A percentile compares a stretch with the other conserved stretches of the same genome.
Evolutionary conservation across 2,329 filamentous ascomycete species (phyloP).

Genomic region (Aspergillus viridinutans): DNA sequence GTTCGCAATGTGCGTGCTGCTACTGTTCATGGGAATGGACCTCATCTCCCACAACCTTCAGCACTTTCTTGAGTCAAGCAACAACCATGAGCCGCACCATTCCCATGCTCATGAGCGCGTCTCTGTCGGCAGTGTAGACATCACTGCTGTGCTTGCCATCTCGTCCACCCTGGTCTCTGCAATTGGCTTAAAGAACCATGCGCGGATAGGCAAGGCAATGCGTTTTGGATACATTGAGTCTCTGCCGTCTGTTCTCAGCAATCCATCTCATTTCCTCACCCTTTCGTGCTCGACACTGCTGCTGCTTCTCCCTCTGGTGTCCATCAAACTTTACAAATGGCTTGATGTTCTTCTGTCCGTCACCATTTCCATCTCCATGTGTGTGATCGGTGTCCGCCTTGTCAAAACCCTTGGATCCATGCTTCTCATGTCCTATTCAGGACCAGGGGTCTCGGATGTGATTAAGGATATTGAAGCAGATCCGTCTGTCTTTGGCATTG

Average conservation of each 20-base stretch:
- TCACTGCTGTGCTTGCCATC: slow-evolving; percentile 77
- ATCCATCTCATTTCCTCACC: slow-evolving; percentile 92
- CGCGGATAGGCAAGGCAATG: slow-evolving; percentile 87
- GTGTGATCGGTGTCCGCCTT: slow-evolving; percentile 75
- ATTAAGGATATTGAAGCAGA: slow-evolving; percentile 81
- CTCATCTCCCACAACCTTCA: slow-evolving; percentile 91
- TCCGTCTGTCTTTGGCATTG: slow-evolving; percentile 68
- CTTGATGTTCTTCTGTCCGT: slow-evolving; percentile 78
- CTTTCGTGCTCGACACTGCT: slow-evolving; percentile 79
- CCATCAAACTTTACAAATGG: slow-evolving; percentile 74
- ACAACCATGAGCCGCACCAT: slow-evolving; percentile 69
- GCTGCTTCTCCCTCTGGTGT: slow-evolving; percentile 75
- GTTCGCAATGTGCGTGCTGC: slow-evolving; percentile 91
- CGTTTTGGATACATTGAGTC: slow-evolving; percentile 76
- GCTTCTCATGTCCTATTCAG: slow-evolving; percentile 85
- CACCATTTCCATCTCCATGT: slow-evolving; percentile 82
- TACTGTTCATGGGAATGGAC: slow-evolving; percentile 96
- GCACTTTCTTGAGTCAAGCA: slow-evolving; percentile 77
- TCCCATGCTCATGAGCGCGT: slow-evolving; percentile 63
- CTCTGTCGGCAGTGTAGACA: slow-evolving; percentile 71
- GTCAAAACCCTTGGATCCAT: slow-evolving; percentile 85
- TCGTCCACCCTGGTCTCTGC: slow-evolving; percentile 79
- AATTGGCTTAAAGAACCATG: slow-evolving; percentile 82
- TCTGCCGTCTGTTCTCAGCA: slow-evolving; percentile 81
- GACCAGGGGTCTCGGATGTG: slow-evolving; percentile 63